Base-by-base conservation (phyloP, 2,329 filamentous ascomycete species). In the Pseudogymnoascus sp. region DNA sequence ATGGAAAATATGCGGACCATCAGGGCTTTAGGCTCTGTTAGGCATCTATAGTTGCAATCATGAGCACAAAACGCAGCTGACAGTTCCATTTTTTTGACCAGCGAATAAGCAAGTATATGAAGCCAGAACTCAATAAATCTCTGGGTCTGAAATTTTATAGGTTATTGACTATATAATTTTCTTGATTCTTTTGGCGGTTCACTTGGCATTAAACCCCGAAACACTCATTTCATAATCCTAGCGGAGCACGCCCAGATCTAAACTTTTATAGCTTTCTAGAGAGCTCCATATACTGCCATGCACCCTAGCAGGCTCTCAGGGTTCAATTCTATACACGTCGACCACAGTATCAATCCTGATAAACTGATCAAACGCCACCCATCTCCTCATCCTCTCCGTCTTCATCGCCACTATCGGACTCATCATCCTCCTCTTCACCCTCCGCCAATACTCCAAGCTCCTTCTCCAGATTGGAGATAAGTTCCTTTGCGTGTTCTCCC, bases 401-500 rank as follows among this genome's bases (percentile, higher is more conserved):
- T 29, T 70, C 68, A 29, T 75, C 74, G 11, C 77, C 78, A 72
- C 77, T 82, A 66, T 82, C 83, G 21, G 77, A 75, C 37, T 78
- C 81, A 7, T 80, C 81, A 10, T 79, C 79, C 11, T 81, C 83
- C 7, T 80, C 84, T 29, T 81, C 83, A 35, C 80, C 81, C 19
- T 80, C 83, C 31, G 85, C 83, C 11, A 82, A 79, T 68, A 84
- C 83, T 3, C 87, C 88, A 2, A 93, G 77, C 70, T 86, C 86
- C 64, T 82, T 79, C 68, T 83, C 84, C 64, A 92, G 83, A 62
- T 78, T 80, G 42, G 79, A 78, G 46, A 91, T 77, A 50, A 96
- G 79, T 77, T 95, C 90, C 64, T 82, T 78, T 0, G 89, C 87
- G 72, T 96, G 91, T 65, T 89, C 86, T 61, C 86, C 86, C 26